Percentiles rank a stretch among this genome's conserved stretches.
These are phyloP conservation scores for Cryptosporidium canis DNA, from an alignment of 169 alveolate species.

Conservation along the genomic window DNA sequence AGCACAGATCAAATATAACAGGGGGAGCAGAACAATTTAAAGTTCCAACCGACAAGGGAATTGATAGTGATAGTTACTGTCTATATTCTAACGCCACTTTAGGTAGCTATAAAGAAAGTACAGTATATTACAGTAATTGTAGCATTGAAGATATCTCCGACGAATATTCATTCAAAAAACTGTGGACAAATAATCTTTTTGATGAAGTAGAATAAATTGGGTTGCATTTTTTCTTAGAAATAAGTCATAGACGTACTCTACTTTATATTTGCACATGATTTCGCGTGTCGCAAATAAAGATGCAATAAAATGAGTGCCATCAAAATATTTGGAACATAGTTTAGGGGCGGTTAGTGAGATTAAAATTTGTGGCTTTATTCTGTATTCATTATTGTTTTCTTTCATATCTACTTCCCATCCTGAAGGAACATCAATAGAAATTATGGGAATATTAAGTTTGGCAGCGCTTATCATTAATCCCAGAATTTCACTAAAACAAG, in stretches of 20 bases:
- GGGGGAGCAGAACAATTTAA: constrained; percentile 63
- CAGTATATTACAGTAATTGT: constrained; percentile 10
- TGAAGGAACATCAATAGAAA: constrained; percentile 90
- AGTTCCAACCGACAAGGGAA: constrained; percentile 36
- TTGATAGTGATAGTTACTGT: constrained; percentile 17
- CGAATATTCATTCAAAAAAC: constrained; percentile 4
- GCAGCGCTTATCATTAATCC: constrained; percentile 77
- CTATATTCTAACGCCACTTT: not conserved
- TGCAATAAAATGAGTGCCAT: constrained; percentile 84
- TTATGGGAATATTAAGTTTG: constrained; percentile 77
- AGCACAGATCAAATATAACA: constrained; percentile 37
- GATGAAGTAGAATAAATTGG: not conserved
- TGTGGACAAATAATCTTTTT: constrained; percentile 24
- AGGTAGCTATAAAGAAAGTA: constrained; percentile 3
- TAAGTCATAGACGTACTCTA: constrained; percentile 23
- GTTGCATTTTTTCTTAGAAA: constrained; percentile 5
- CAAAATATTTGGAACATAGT: constrained; percentile 77
- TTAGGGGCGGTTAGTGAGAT: constrained; percentile 87
- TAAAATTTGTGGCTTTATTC: constrained; percentile 80
- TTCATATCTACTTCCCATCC: constrained; percentile 90
- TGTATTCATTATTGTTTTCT: constrained; percentile 71
- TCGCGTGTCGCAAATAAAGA: constrained; percentile 84
- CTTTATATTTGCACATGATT: constrained; percentile 72
- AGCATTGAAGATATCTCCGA: not conserved
- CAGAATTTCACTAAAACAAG: not conserved